Conservation (phyloP, 257 asterid species). For the Gentiana macrophylla region DNA sequence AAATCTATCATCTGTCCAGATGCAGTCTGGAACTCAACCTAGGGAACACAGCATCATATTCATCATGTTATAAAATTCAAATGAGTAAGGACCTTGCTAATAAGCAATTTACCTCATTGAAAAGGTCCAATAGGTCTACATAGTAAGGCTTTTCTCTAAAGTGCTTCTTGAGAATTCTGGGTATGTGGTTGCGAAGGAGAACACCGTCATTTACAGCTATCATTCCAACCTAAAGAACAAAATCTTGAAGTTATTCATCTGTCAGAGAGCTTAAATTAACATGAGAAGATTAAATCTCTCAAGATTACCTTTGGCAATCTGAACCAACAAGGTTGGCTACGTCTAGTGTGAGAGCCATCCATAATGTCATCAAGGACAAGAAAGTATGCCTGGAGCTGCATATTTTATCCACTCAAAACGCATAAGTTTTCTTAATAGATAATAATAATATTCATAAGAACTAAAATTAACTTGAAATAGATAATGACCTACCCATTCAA, state of each 20-base stretch:
- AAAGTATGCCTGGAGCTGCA: slow-evolving; percentile 97
- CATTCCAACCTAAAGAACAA: slow-evolving; percentile 57
- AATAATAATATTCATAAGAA: no score
- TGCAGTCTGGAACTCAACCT: slow-evolving; percentile 54
- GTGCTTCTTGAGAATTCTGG: slow-evolving; percentile 87
- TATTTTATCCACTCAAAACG: neutral
- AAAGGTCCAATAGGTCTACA: slow-evolving; percentile 73
- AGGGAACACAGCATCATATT: slow-evolving; percentile 1
- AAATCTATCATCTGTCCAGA: slow-evolving; percentile 96
- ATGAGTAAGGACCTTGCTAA: neutral
- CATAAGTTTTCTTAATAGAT: no score
- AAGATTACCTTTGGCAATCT: slow-evolving; percentile 59
- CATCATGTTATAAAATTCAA: neutral
- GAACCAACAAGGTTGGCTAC: slow-evolving; percentile 95
- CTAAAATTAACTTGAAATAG: no score
- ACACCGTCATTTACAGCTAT: slow-evolving; percentile 84
- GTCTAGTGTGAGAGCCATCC: slow-evolving; percentile 83
- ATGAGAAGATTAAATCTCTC: neutral
- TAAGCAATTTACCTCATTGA: slow-evolving; percentile 56
- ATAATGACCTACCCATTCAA: slow-evolving; percentile 65
- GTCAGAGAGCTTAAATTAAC: no score
- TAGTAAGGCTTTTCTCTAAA: slow-evolving; percentile 77
- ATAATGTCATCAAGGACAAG: slow-evolving; percentile 91
- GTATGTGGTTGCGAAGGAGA: slow-evolving; percentile 81
- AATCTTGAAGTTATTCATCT: no score